Base-by-base conservation (phyloP, 164 flowering plant genomes). In the Magnolia sinica region DNA sequence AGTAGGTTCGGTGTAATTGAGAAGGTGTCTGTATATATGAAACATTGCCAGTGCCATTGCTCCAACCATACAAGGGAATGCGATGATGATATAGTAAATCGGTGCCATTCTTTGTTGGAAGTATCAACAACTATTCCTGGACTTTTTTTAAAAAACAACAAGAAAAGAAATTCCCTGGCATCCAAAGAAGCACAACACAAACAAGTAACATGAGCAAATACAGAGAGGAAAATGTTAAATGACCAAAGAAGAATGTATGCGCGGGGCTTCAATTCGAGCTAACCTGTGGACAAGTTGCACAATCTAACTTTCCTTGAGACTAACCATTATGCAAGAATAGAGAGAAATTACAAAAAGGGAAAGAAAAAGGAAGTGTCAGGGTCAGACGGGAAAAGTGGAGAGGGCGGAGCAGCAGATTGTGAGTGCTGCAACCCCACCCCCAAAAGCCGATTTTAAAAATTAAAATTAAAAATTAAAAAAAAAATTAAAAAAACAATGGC, bases 1-100 rank as follows among this genome's bases (percentile, higher is more conserved):
- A 73, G 94, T 91, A 24, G 98, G 98, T 74, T 96, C 99, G 0
- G 98, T 94, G 77, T 96, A 94, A 81, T 96, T 96, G 87, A 88
- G 55, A n/a, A 96, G 92, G 79, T 96, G 99, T 78, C 89, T 84
- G 82, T 96, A 91, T 27, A 96, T 94, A 78, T 96, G 99, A 50
- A 84, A 69, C 16, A 91, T 45, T 9, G 99, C 98, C 83, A 96
- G 77, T 9, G 79, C 83, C 77, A 90, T 87, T n/a, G 99, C 96
- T 73, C 93, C 98, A 63, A 77, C 76, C 5, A 91, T 85, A 79
- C 97, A 96, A 27, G 95, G 79, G 75, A 94, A 85, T 7, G 97
- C 99, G 27, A 96, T 72, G 74, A 91, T 61, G 50, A 80, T 76
- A 70, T 77, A 88, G 82, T 78, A 90, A 67, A 92, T 72, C 1